Evolutionary conservation across 441 rosid genomes (phyloP).

Genomic region (Kokia cookei): DNA sequence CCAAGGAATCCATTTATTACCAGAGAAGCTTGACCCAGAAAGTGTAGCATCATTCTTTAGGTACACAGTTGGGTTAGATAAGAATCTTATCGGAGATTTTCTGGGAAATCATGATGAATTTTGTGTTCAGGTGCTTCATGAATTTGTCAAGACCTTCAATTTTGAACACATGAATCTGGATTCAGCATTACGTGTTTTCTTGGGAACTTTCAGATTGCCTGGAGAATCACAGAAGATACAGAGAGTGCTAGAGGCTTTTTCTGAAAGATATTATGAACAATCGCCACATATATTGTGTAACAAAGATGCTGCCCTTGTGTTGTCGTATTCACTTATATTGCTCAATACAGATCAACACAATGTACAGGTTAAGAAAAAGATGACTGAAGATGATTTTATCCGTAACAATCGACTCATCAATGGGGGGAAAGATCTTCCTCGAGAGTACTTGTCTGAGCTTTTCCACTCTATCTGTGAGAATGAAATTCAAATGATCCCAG

Average conservation of each 20-base stretch:
- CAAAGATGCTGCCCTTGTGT: slow-evolving; percentile 86
- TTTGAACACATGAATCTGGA: slow-evolving; percentile 83
- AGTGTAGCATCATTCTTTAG: slow-evolving; percentile 89
- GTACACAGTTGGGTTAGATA: slow-evolving; percentile 89
- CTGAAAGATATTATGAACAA: slow-evolving; percentile 96
- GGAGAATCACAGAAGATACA: slow-evolving; percentile 98
- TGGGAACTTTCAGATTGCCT: slow-evolving; percentile 89
- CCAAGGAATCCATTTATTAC: slow-evolving; percentile 75
- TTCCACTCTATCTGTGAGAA: slow-evolving; percentile 81
- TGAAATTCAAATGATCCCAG: slow-evolving; percentile 83
- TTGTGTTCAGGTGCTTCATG: slow-evolving; percentile 88
- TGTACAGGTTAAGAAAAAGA: slow-evolving; percentile 87
- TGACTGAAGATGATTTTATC: slow-evolving; percentile 94
- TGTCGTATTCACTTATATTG: slow-evolving; percentile 90
- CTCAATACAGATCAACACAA: slow-evolving; percentile 97
- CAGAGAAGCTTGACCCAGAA: slow-evolving; percentile 79
- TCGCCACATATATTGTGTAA: slow-evolving; percentile 70
- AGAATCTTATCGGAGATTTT: slow-evolving; percentile 84
- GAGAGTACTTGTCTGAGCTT: slow-evolving; percentile 77
- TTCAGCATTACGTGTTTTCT: slow-evolving; percentile 80
- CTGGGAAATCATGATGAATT: slow-evolving; percentile 93
- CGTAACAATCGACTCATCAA: slow-evolving; percentile 83
- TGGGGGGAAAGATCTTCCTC: slow-evolving; percentile 90
- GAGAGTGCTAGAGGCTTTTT: slow-evolving; percentile 94
- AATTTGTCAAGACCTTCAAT: slow-evolving; percentile 90